These are phyloP conservation scores for Apiospora marii DNA, from an alignment of 2,329 filamentous ascomycete genomes.

Conservation along the genomic window DNA sequence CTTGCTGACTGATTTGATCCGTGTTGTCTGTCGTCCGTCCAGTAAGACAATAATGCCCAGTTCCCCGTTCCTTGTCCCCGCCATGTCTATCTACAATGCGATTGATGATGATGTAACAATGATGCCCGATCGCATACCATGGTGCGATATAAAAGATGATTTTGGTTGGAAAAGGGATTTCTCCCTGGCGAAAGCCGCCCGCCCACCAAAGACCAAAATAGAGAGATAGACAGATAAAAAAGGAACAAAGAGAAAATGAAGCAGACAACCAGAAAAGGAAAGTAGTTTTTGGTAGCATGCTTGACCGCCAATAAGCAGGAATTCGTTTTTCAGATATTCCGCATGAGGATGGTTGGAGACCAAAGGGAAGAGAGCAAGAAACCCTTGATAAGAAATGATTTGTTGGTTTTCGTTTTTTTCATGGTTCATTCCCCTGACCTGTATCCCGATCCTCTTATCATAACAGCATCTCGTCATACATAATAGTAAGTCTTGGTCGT, in stretches of 20 bases:
- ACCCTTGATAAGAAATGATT: neutral
- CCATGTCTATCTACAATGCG: slow-evolving; percentile 4
- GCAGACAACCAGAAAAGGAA: neutral
- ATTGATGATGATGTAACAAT: slow-evolving; percentile 4
- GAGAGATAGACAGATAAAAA: neutral
- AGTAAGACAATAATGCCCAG: neutral
- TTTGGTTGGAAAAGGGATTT: neutral
- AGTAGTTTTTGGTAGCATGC: neutral
- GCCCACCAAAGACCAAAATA: neutral
- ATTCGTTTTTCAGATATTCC: slow-evolving; percentile 19
- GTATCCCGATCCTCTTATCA: neutral
- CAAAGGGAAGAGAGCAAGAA: slow-evolving; percentile 12
- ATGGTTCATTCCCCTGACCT: slow-evolving; percentile 1
- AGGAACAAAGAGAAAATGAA: neutral
- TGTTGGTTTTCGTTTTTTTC: slow-evolving; percentile 16
- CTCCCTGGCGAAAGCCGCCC: neutral
- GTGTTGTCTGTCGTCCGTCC: neutral
- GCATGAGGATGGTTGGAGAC: neutral
- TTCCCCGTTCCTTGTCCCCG: neutral
- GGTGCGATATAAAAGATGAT: neutral
- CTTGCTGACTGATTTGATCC: neutral
- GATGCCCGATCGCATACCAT: neutral
- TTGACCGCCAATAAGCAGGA: neutral
- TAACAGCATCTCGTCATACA: slow-evolving; percentile 3
- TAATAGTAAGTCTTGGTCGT: neutral